Evolutionary conservation across 163 green algal species (phyloP).

Genomic region (Scenedesmus sp.): DNA sequence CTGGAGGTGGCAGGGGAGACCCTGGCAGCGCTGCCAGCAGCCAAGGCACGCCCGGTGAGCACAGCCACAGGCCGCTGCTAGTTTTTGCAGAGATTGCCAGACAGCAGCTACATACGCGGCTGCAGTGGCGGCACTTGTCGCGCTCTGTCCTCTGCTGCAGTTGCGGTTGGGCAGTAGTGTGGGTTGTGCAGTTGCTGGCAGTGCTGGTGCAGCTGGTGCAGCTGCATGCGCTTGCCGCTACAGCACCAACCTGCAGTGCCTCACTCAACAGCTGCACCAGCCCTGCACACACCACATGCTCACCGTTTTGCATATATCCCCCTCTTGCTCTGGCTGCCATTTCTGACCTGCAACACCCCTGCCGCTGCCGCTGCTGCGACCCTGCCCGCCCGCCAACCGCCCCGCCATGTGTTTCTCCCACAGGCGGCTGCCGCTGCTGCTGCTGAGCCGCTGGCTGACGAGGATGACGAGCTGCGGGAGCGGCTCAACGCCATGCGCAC

Average conservation of each 20-base stretch:
- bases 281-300: no score
- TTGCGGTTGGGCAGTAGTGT: neutral
- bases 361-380: slow-evolving; percentile 29
- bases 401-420: neutral
- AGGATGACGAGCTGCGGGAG: slow-evolving; percentile 61
- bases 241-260: neutral
- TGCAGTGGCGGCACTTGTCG: neutral
- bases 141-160: neutral
- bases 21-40: slow-evolving; percentile 65
- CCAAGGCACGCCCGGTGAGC: slow-evolving; percentile 38
- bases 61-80: neutral
- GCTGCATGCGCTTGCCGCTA: neutral
- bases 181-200: neutral
- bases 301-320: no score
- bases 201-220: neutral
- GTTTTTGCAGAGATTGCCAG: neutral
- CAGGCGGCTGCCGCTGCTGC: slow-evolving; percentile 28
- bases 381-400: no score
- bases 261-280: no score
- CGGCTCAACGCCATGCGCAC: slow-evolving; percentile 63
- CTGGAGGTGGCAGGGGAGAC: slow-evolving; percentile 84
- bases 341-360: neutral
- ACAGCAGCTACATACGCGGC: neutral
- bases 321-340: no score
- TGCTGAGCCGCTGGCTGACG: slow-evolving; percentile 52